Base-by-base conservation (phyloP, 164 flowering plant species). In the Chimonanthus salicifolius region DNA sequence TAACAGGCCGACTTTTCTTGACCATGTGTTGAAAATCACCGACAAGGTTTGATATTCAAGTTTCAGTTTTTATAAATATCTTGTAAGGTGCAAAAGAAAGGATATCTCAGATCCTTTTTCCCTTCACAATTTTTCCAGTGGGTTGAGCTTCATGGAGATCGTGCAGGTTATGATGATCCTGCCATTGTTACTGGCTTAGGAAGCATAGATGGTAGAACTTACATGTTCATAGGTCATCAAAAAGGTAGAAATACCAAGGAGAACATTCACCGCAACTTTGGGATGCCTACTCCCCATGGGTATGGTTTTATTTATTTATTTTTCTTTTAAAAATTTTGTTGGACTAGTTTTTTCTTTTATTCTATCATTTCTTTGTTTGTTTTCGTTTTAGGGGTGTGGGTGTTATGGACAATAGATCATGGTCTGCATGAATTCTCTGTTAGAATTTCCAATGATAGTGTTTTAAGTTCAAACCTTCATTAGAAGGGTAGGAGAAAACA, bases 221-320 rank as follows among this genome's bases (percentile, higher is more conserved):
- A 88, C 77, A 89, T 93, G 97, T 92, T 95, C 84, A 93, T 95
- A 60, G 99, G 98, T 75, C 99, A 95, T 70, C 99, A 95, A 64
- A 93, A 93, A 81, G 99, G 99, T 10, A 86, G 98, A 80, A 90
- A 95, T 62, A 90, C 99, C 49, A 95, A 95, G 80, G 99, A 93
- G 80, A 93, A 92, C 75, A 90, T 95, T 69, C 75, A 83, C 69
- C 92, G 98, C n/a, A 95, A 95, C 82, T 95, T 95, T 86, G 99
- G 97, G 71, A 95, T 95, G 99, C 99, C 99, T 81, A 93, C 98
- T 75, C 99, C 99, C 16, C 98, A 95, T 78, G 99, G 99, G 98
- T 95, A 88, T 82, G 85, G 74, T 6, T 3, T 9, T 33, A 20
- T 20, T 20, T 20, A 20, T 20, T 20, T 20, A 20, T 33, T 33